Base-by-base conservation (phyloP, 2,329 filamentous ascomycete genomes). In the Epichloe aotearoae region DNA sequence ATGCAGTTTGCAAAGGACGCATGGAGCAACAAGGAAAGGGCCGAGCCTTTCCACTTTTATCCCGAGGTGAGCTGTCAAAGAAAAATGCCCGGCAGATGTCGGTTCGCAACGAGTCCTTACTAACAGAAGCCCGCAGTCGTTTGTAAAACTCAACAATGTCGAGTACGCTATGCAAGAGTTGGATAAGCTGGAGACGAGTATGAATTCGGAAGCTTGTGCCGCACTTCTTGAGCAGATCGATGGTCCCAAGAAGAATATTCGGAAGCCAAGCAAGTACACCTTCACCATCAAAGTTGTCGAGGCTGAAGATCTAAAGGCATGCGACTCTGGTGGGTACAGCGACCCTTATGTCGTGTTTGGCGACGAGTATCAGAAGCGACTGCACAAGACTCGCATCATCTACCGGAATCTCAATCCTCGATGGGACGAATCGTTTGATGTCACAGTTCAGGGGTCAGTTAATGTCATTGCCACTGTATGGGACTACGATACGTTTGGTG, bases 251-350 rank as follows among this genome's bases (percentile, higher is more conserved):
- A 81, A 82, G 61, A 72, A 75, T 54, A 63, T 69, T 51, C 82
- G 82, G 59, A 84, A 82, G 59, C 80, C 84, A 41, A 86, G 82
- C 55, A 96, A 94, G 64, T 97, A 95, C 64, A 90, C 96, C 50
- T 98, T 98, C 68, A 97, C 93, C 1, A 90, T 98, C 69, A 98
- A 98, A 70, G 90, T 98, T 53, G 90, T 98, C 26, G 93, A 98
- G 68, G 93, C 88, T 8, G 93, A 98, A 68, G 93, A 98, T 61
- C 74, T 98, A 59, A 97, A 97, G 68, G 88, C 93, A n/a, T 97
- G 93, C 64, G 93, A 98, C 66, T 83, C 95, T 58, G 94, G 87
- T 60, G 93, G 93, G 37, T 81, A 85, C 56, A 97, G 91, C 64
- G 93, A 98, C 68, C 93, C 93, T 0, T 98, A 98, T 62, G 89